Conservation (phyloP, 345 rosid genomes). For the Eucalyptus coolabah region DNA sequence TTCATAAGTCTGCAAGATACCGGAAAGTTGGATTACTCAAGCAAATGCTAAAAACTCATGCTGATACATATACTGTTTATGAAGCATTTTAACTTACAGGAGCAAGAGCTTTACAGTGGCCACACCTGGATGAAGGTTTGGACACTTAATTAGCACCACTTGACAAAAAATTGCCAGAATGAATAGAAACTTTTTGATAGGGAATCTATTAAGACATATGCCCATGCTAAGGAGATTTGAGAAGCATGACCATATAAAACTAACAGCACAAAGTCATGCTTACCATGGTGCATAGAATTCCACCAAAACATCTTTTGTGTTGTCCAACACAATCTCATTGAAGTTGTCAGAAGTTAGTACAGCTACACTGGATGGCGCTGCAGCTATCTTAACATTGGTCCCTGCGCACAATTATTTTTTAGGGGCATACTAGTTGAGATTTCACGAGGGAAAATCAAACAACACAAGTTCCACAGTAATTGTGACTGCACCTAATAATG, state of each 20-base stretch:
- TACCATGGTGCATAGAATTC: conserved; percentile 99
- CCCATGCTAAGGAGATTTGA: background rate
- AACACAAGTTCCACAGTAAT: background rate
- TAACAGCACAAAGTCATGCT: background rate
- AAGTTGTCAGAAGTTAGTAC: conserved; percentile 77
- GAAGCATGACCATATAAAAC: background rate
- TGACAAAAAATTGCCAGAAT: background rate
- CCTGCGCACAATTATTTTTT: conserved; percentile 28
- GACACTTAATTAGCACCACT: background rate
- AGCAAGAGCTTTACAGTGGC: conserved; percentile 96
- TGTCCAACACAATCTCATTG: conserved; percentile 71
- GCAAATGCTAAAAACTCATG: background rate
- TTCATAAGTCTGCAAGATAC: conserved; percentile 51
- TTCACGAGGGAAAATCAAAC: background rate
- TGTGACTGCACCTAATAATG: background rate
- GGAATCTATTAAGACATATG: background rate
- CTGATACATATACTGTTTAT: background rate
- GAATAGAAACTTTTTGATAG: background rate
- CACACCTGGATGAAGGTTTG: conserved; percentile 58
- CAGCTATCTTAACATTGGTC: conserved; percentile 79
- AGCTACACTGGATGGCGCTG: conserved; percentile 58
- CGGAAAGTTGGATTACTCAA: background rate
- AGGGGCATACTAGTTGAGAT: background rate
- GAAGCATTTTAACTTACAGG: conserved; percentile 46
- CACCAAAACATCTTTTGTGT: conserved; percentile 83